Base-by-base conservation (phyloP, 2,329 filamentous ascomycete species). In the Kalaharituber pfeilii region DNA sequence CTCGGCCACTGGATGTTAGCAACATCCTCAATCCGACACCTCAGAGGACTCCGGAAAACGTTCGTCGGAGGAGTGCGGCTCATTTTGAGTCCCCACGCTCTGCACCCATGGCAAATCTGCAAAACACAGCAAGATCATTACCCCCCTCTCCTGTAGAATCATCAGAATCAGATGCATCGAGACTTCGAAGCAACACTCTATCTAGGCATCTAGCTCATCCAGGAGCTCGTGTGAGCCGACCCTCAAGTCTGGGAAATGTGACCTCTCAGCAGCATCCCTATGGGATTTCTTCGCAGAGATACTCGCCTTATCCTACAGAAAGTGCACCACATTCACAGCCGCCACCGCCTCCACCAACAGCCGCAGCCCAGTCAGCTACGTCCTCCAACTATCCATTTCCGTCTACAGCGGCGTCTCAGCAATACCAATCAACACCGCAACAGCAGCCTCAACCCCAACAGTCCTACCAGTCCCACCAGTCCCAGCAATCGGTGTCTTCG, bases 21-120 rank as follows among this genome's bases (percentile, higher is more conserved):
- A 61, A 61, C 36, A 63, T 63, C 49, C 55, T 63, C 24, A 63
- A 63, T 53, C 61, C 62, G 47, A 62, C 62, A 15, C 62, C 62
- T 5, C 55, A 56, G 39, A 56, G 57, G 39, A 56, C 52, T 45
- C 52, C 42, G 9, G 55, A 57, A 27, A 52, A 53, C 44, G 52
- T 59, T 44, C 53, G 62, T 51, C 49, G 59, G 49, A 33, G 57
- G 57, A 55, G 52, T 52, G 45, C 60, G 54, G 53, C 60, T 50
- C 56, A 56, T 50, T 58, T 58, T 53, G 56, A 52, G 29, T 53
- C 56, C 47, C 42, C 52, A 27, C 53, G 54, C 33, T 57, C 59
- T 11, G 6, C 47, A 26, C 22, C 47, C 13, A 50, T 30, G 24
- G 47, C 47, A 50, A 20, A 55, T 47, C 52, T 55, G 9, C 55